Conservation (phyloP, 2,329 filamentous ascomycete genomes). For the Sarocladiaceae sp. region DNA sequence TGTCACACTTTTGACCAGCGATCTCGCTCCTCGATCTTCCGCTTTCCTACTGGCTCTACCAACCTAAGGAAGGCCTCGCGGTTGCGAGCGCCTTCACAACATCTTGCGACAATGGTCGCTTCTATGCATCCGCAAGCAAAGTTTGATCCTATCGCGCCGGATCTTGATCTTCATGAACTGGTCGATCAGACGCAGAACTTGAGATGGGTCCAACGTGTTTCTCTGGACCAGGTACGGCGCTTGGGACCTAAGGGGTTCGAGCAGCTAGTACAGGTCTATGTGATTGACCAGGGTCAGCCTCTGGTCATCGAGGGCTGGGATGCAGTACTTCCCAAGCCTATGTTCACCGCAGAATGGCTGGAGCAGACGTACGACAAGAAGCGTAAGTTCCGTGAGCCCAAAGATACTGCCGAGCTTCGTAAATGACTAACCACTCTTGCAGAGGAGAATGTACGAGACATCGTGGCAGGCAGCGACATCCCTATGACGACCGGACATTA, state of each 20-base stretch:
- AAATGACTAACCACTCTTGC: constrained; percentile 15
- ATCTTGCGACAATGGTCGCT: constrained; percentile 16
- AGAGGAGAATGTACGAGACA: constrained; percentile 84
- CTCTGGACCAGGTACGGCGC: constrained; percentile 70
- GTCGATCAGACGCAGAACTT: constrained; percentile 82
- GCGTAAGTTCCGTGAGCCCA: constrained; percentile 58
- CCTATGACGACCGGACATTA: constrained; percentile 89
- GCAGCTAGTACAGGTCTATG: constrained; percentile 76
- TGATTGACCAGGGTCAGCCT: constrained; percentile 80
- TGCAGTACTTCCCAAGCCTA: constrained; percentile 64
- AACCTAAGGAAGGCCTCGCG: not conserved
- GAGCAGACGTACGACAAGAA: constrained; percentile 75
- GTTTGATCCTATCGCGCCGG: constrained; percentile 86
- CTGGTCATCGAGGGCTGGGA: constrained; percentile 90
- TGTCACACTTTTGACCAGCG: too few species aligned
- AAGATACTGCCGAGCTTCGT: too few species aligned
- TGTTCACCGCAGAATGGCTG: constrained; percentile 81
- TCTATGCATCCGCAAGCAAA: constrained; percentile 76
- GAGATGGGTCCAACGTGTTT: constrained; percentile 78
- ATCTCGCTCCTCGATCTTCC: too few species aligned
- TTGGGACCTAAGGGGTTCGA: constrained; percentile 79
- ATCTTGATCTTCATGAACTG: constrained; percentile 71
- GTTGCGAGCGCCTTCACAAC: not conserved
- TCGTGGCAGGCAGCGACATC: constrained; percentile 67
- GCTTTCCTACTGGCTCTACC: not conserved